phyloP scores from a whole-genome alignment of 768 basidiomycete species.

The Naganishia vishniacii region DNA sequence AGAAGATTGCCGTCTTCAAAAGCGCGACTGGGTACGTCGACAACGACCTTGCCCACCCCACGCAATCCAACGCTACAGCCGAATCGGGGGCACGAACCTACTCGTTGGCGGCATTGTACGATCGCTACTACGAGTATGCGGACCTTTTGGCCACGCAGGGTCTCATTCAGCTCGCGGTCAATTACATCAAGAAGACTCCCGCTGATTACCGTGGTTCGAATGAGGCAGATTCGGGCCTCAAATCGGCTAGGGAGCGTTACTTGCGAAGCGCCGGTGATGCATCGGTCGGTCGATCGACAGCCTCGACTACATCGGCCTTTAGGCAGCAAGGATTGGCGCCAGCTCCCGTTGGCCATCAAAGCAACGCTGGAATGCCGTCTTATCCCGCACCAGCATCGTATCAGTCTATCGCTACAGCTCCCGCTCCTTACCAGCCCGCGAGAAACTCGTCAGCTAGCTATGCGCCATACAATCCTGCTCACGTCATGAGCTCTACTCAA shows the following conservation, averaged over 20 bases:
- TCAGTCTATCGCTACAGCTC: slow-evolving; percentile 36
- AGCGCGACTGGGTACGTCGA: slow-evolving; percentile 57
- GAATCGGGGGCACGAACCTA: slow-evolving; percentile 60
- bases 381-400: slow-evolving; percentile 29
- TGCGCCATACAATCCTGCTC: slow-evolving; percentile 18
- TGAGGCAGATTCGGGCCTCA: slow-evolving; percentile 42
- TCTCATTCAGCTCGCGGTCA: slow-evolving; percentile 72
- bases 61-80: slow-evolving; percentile 50
- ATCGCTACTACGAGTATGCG: slow-evolving; percentile 92
- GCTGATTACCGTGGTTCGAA: slow-evolving; percentile 64
- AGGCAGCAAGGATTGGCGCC: not conserved
- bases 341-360: not conserved
- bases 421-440: slow-evolving; percentile 44
- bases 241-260: slow-evolving; percentile 41
- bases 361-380: slow-evolving; percentile 21
- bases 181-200: slow-evolving; percentile 74
- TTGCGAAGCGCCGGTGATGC: slow-evolving; percentile 11
- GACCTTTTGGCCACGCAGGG: slow-evolving; percentile 86
- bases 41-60: slow-evolving; percentile 56
- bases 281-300: slow-evolving; percentile 22
- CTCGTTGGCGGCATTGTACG: slow-evolving; percentile 80
- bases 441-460: slow-evolving; percentile 10
- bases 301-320: not conserved
- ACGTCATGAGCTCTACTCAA: not conserved
- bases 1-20: slow-evolving; percentile 93